Base-by-base conservation (phyloP, 768 basidiomycete genomes). In the Solioccasus polychromus region DNA sequence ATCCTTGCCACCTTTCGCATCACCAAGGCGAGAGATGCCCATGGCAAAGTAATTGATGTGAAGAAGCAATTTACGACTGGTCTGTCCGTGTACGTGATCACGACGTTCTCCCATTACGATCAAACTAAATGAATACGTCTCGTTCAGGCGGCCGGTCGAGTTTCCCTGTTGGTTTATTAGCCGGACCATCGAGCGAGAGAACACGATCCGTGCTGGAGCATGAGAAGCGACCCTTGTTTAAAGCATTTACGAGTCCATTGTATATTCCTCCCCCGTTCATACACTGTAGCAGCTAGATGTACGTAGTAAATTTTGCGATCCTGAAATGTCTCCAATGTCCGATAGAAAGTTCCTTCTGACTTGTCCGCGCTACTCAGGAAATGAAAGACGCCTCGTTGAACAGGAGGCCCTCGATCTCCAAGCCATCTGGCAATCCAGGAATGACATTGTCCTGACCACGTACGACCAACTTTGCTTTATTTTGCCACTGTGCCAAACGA, bases 341-440 rank as follows among this genome's bases (percentile, higher is more conserved):
- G 24, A 35, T 35, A 15, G 11, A 8, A 22, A 23, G n/a, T 22
- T 25, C 26, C 5, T 24, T 18, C 10, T 8, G 26, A 14, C n/a
- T 26, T 26, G 23, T 24, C 34, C 28, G 15, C 10, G 22, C 18
- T 23, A n/a, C n/a, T 36, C 64, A 69, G 37, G 91, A 94, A 58
- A 97, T 89, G 69, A 88, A 96, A 2, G 92, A 86, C 0, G 92
- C 89, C 63, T 98, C 94, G 59, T 79, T 88, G 74, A 88, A 97
- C n/a, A 90, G 32, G 34, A 61, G 57, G 5, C 94, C 94, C 42
- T 85, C 68, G 24, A 89, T 78, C 52, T 74, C 66, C 45, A 65
- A 40, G 15, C 68, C 73, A 3, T 53, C 60, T 18, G 69, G 64
- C 51, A 69, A 52, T 14, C 70, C 76, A 2, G 74, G 68, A 28